phyloP scores from a whole-genome alignment of 441 rosid genomes.

The Lepidium campestre region DNA sequence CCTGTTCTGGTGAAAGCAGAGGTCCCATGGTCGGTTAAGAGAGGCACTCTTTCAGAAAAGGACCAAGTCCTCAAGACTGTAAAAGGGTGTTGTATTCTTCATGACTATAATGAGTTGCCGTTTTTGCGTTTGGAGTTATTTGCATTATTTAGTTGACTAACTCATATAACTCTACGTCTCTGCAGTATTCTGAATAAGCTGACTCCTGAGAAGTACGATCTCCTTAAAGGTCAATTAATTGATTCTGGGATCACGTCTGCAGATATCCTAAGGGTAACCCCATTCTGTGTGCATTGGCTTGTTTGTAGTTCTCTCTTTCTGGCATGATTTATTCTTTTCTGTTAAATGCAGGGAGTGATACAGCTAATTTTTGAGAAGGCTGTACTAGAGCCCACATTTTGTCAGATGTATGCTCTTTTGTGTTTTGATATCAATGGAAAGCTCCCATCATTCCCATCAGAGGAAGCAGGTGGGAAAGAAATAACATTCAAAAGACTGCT shows the following conservation, averaged over 20 bases:
- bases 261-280: constrained; percentile 59
- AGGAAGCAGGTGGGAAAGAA: constrained; percentile 75
- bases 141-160: not conserved
- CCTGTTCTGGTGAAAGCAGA: constrained; percentile 74
- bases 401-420: constrained; percentile 85
- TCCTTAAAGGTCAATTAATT: constrained; percentile 79
- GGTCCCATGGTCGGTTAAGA: constrained; percentile 85
- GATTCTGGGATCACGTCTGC: constrained; percentile 80
- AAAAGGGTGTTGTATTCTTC: constrained; percentile 57
- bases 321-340: constrained; percentile 4
- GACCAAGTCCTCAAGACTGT: constrained; percentile 80
- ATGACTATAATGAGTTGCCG: not conserved
- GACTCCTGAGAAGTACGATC: constrained; percentile 87
- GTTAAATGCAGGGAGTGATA: constrained; percentile 60
- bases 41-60: constrained; percentile 72
- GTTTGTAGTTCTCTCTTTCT: not conserved
- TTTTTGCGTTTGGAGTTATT: not conserved
- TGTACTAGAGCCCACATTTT: constrained; percentile 84
- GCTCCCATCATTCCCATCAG: constrained; percentile 77
- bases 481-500: constrained; percentile 81
- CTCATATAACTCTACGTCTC: not conserved
- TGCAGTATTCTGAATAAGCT: constrained; percentile 80
- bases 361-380: constrained; percentile 88
- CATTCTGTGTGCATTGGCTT: not conserved
- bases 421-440: constrained; percentile 72